Evolutionary conservation across 805 yeast genomes (phyloP).

Genomic region (Diddensiella caesifluorescens): DNA sequence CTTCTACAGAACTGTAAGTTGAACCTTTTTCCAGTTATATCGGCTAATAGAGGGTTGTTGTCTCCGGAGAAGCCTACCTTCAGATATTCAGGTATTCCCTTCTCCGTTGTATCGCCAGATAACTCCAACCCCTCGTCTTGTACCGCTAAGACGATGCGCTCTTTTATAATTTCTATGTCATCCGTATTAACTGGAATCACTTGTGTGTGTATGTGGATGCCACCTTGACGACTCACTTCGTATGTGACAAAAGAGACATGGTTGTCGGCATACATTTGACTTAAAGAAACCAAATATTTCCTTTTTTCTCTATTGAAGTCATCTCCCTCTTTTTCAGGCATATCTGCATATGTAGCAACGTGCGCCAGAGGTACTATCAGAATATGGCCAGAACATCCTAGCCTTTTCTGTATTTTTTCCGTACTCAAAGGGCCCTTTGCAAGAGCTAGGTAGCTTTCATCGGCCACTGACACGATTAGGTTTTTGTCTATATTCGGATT

Average conservation of each 20-base stretch:
- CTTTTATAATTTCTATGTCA: slow-evolving; percentile 40
- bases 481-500: slow-evolving; percentile 74
- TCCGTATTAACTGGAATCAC: slow-evolving; percentile 60
- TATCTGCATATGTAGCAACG: slow-evolving; percentile 40
- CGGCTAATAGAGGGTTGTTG: slow-evolving; percentile 12
- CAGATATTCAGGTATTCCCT: slow-evolving; percentile 24
- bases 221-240: slow-evolving; percentile 58
- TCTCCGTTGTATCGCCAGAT: slow-evolving; percentile 24
- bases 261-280: slow-evolving; percentile 41
- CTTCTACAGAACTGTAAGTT: slow-evolving; percentile 84
- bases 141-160: slow-evolving; percentile 24
- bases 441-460: slow-evolving; percentile 58
- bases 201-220: slow-evolving; percentile 75
- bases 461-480: slow-evolving; percentile 73
- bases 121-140: slow-evolving; percentile 10
- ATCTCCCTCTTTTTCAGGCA: slow-evolving; percentile 33
- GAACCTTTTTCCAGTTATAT: slow-evolving; percentile 31
- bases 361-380: slow-evolving; percentile 77
- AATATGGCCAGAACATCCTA: slow-evolving; percentile 73
- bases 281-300: slow-evolving; percentile 44
- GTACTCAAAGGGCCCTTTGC: slow-evolving; percentile 82
- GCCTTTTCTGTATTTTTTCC: slow-evolving; percentile 36
- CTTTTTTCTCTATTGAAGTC: slow-evolving; percentile 37
- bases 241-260: slow-evolving; percentile 54
- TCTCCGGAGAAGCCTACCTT: slow-evolving; percentile 21